Conservation (phyloP, 2,329 filamentous ascomycete genomes). For the Fusarium compactum region DNA sequence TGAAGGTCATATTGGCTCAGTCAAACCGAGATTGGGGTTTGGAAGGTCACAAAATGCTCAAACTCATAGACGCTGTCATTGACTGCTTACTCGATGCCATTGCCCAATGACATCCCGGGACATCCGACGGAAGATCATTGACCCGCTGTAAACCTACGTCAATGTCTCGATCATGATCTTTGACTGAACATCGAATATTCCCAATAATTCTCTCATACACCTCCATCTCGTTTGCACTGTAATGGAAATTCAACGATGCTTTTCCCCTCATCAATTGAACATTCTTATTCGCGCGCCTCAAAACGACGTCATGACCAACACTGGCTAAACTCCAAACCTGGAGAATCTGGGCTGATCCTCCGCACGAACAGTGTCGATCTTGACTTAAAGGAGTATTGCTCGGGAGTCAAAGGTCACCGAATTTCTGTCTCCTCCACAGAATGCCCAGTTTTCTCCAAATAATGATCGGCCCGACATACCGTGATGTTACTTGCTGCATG, state of each 20-base stretch:
- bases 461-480: slow-evolving; percentile 11
- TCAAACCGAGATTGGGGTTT: too few relatives aligned
- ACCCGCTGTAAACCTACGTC: neutral
- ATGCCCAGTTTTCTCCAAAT: slow-evolving; percentile 23
- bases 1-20: neutral
- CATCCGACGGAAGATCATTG: neutral
- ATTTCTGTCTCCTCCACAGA: neutral
- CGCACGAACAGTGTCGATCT: slow-evolving; percentile 17
- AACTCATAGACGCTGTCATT: neutral
- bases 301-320: slow-evolving; percentile 5
- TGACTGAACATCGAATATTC: neutral
- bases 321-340: slow-evolving; percentile 1
- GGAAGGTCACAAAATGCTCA: neutral
- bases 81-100: neutral
- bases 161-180: neutral
- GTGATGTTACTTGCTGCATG: neutral
- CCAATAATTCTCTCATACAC: neutral
- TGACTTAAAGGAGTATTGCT: slow-evolving; percentile 11
- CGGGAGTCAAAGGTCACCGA: neutral
- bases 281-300: slow-evolving; percentile 12
- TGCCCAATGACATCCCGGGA: neutral
- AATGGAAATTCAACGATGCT: neutral
- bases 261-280: neutral
- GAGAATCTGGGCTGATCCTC: slow-evolving; percentile 16
- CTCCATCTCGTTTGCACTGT: neutral